phyloP scores from a whole-genome alignment of 176 grass and related monocot genomes.

The Carex pumila region DNA sequence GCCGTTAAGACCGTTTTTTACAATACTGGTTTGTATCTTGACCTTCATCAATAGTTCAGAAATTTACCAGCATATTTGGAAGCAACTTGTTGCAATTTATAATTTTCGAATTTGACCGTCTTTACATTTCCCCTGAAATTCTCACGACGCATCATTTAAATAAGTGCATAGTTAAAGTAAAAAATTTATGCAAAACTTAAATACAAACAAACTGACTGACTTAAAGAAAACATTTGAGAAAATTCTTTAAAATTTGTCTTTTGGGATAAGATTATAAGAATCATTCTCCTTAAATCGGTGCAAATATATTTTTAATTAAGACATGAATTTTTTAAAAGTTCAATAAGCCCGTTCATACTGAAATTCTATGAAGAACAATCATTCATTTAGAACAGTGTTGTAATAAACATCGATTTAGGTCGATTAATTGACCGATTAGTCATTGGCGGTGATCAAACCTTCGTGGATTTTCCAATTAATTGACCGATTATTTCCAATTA shows the following conservation, averaged over 20 bases:
- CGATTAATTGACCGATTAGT: too few relatives aligned
- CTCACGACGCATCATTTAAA: neutral
- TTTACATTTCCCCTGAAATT: neutral
- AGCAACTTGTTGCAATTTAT: neutral
- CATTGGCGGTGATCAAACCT: too few relatives aligned
- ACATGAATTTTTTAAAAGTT: neutral
- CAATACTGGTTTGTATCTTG: neutral
- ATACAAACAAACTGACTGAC: neutral
- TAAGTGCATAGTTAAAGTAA: neutral
- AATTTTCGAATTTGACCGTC: neutral
- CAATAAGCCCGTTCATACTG: too few relatives aligned
- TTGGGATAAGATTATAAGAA: neutral
- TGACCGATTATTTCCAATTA: too few relatives aligned
- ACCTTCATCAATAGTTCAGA: neutral
- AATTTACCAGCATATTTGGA: neutral
- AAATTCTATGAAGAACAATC: too few relatives aligned
- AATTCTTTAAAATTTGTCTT: neutral
- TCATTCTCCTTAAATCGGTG: neutral
- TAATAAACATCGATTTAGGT: too few relatives aligned
- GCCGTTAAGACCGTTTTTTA: too few relatives aligned
- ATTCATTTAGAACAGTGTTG: too few relatives aligned
- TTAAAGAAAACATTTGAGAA: too few relatives aligned
- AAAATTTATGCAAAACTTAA: too few relatives aligned
- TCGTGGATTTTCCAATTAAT: too few relatives aligned
- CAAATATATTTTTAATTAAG: neutral